A percentile compares a stretch with the other conserved stretches of the same genome.
Evolutionary conservation across 2,329 filamentous ascomycete species (phyloP).

Genomic region (Neofusicoccum laricinum): DNA sequence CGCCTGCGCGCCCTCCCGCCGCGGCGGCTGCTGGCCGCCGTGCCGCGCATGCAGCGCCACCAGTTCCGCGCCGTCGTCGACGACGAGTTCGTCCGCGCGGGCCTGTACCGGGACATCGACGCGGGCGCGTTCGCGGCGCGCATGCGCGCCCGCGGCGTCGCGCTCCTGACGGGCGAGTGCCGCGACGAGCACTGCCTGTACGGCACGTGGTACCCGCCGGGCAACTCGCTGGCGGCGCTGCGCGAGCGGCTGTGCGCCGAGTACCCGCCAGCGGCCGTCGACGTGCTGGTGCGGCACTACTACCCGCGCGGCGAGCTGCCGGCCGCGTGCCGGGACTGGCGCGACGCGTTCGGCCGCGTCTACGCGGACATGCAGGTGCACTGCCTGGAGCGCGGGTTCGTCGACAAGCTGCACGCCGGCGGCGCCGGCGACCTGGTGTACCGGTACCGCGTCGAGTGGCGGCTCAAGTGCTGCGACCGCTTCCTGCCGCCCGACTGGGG

Average conservation of each 20-base stretch:
- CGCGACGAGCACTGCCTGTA: conserved; percentile 54
- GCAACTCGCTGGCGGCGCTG: conserved; percentile 41
- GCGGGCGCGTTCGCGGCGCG: conserved; percentile 46
- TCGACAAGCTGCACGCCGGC: conserved; percentile 45
- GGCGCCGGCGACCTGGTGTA: conserved; percentile 37
- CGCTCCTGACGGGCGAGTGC: conserved; percentile 55
- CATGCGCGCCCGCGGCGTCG: conserved; percentile 45
- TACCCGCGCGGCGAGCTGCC: conserved; percentile 38
- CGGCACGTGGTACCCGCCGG: conserved; percentile 49
- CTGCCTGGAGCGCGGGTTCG: conserved; percentile 51
- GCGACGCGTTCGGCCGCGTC: conserved; percentile 51
- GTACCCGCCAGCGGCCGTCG: conserved; percentile 46
- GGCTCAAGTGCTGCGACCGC: conserved; percentile 46
- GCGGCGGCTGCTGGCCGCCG: conserved; percentile 42
- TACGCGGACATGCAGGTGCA: conserved; percentile 59
- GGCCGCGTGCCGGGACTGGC: conserved; percentile 43
- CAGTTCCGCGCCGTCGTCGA: conserved; percentile 56
- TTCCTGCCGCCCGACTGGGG: conserved; percentile 47
- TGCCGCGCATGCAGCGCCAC: conserved; percentile 40
- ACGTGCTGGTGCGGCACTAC: conserved; percentile 44
- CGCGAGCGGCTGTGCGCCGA: conserved; percentile 50
- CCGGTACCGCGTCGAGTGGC: conserved; percentile 55
- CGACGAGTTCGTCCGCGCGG: conserved; percentile 43
- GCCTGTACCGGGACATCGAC: conserved; percentile 47
- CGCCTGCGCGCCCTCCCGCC: conserved; percentile 42